Percentiles rank a stretch among this genome's conserved stretches.
phyloP scores from a whole-genome alignment of 768 basidiomycete genomes.

The Xerocomus potaroensis region DNA sequence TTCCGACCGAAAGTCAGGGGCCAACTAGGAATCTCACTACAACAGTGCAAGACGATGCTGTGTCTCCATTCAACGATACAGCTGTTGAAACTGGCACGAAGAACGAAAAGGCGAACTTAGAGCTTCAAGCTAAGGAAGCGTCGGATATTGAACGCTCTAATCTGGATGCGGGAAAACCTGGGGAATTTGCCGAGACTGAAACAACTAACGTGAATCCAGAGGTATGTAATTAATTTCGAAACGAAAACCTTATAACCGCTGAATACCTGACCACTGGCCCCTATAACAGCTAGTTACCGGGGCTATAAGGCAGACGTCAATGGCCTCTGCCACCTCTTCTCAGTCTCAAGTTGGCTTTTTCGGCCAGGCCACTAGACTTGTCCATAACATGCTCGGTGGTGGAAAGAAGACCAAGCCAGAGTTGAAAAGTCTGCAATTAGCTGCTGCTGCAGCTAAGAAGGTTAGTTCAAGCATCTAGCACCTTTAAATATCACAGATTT shows the following conservation, averaged over 20 bases:
- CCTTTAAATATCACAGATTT: neutral
- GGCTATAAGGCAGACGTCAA: constrained; percentile 54
- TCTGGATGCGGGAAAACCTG: constrained; percentile 32
- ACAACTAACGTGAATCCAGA: constrained; percentile 35
- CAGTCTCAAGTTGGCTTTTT: constrained; percentile 58
- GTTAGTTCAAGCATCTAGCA: constrained; percentile 37
- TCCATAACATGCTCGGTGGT: constrained; percentile 62
- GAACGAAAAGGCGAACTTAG: constrained; percentile 10
- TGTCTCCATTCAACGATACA: constrained; percentile 2
- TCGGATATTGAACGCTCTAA: constrained; percentile 32
- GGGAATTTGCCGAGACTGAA: constrained; percentile 38
- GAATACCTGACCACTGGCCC: constrained; percentile 8
- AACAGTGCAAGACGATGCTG: constrained; percentile 5
- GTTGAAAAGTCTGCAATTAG: constrained; percentile 78
- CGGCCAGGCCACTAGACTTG: constrained; percentile 63
- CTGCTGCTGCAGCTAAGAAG: constrained; percentile 84
- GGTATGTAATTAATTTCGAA: constrained; percentile 38
- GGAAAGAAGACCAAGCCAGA: constrained; percentile 71
- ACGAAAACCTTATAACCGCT: constrained; percentile 1
- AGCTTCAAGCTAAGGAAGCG: constrained; percentile 27
- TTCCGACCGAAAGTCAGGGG: constrained; percentile 55
- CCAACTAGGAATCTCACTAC: constrained; percentile 22
- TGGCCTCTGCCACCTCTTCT: constrained; percentile 38
- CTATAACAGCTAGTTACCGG: constrained; percentile 21
- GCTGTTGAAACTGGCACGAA: constrained; percentile 10